A percentile compares a stretch with the other conserved stretches of the same genome.
These are phyloP conservation scores for Secale cereale DNA, from an alignment of 176 grass and related monocot genomes.

Conservation along the genomic window DNA sequence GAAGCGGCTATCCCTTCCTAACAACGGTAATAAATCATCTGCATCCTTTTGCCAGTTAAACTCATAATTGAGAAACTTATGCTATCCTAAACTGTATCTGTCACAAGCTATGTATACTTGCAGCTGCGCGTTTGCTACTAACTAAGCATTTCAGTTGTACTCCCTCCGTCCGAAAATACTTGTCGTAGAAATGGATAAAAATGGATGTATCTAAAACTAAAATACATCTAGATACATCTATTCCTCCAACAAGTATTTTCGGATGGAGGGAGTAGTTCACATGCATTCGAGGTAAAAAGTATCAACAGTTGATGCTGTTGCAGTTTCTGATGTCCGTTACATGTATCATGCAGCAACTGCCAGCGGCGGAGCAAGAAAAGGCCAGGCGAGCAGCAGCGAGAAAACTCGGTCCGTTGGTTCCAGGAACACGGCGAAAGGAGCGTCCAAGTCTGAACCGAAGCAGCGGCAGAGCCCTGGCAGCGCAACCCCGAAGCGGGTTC, in stretches of 20 bases:
- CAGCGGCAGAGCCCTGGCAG: not conserved
- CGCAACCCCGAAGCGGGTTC: constrained; percentile 2
- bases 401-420: not conserved
- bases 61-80: not conserved
- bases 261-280: too few relatives aligned
- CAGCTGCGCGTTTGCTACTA: not conserved
- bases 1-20: constrained; percentile 78
- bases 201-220: too few relatives aligned
- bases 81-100: not conserved
- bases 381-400: not conserved
- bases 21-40: constrained; percentile 54
- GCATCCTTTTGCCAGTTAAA: not conserved
- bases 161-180: too few relatives aligned
- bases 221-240: too few relatives aligned
- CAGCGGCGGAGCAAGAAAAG: constrained; percentile 7
- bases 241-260: too few relatives aligned
- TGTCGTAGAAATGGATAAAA: too few relatives aligned
- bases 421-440: constrained; percentile 9
- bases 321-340: not conserved
- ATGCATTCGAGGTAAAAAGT: constrained; percentile 1
- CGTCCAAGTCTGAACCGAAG: constrained; percentile 29
- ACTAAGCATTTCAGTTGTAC: not conserved
- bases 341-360: constrained; percentile 13
- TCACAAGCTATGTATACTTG: not conserved
- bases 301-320: not conserved